Conservation (phyloP, 1,139 yeast genomes). For the Kurtzmaniella quercitrusa region DNA sequence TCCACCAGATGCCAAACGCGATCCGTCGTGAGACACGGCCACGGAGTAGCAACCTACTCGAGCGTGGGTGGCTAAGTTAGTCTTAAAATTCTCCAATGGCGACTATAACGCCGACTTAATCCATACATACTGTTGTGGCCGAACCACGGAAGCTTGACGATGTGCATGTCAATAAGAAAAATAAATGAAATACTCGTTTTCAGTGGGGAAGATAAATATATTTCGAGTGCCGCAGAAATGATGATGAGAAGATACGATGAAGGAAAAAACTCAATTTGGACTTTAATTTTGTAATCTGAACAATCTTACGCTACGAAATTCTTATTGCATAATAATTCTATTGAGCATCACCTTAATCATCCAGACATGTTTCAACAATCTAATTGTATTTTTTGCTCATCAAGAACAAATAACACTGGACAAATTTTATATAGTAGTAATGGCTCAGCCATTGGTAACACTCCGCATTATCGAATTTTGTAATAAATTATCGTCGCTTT, state of each 20-base stretch:
- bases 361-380: too few relatives aligned
- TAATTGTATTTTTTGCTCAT: not conserved
- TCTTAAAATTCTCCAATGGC: not conserved
- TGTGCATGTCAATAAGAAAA: constrained; percentile 48
- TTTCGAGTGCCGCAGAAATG: too few relatives aligned
- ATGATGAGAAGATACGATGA: not conserved
- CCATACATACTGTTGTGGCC: constrained; percentile 59
- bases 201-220: not conserved
- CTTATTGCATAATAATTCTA: too few relatives aligned
- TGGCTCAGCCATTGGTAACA: not conserved
- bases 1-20: constrained; percentile 90
- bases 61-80: constrained; percentile 62
- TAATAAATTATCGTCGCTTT: not conserved
- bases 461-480: not conserved
- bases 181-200: not conserved
- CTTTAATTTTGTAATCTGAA: too few relatives aligned
- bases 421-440: too few relatives aligned
- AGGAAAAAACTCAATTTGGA: too few relatives aligned
- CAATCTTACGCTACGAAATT: too few relatives aligned
- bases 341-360: too few relatives aligned
- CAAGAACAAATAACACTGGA: too few relatives aligned
- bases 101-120: constrained; percentile 2
- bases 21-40: constrained; percentile 75
- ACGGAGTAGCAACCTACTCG: constrained; percentile 83
- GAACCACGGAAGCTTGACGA: constrained; percentile 83